These are phyloP conservation scores for Citrullus colocynthis DNA, from an alignment of 306 rosid species.

Conservation along the genomic window DNA sequence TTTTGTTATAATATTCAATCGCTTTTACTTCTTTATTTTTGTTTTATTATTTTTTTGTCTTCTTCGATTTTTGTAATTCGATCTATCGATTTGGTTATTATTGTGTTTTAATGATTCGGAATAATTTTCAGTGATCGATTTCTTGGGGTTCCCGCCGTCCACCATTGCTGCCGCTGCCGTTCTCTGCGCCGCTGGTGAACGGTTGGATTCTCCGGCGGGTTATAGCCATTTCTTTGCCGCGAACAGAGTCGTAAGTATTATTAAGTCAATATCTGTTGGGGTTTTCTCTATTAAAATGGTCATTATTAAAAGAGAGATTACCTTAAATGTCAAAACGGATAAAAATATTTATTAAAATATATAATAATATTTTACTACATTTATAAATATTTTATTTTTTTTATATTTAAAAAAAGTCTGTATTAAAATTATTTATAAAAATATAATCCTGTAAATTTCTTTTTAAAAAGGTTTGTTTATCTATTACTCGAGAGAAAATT, in stretches of 20 bases:
- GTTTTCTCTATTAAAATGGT: no score
- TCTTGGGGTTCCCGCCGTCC: conserved; percentile 51
- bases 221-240: background rate
- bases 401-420: no score
- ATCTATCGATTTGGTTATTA: background rate
- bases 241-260: background rate
- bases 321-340: no score
- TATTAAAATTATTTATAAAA: no score
- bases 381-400: no score
- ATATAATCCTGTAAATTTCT: no score
- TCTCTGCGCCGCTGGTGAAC: conserved; percentile 26
- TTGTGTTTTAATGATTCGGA: background rate
- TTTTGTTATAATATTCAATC: background rate
- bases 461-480: no score
- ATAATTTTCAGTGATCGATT: conserved; percentile 31
- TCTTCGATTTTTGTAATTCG: background rate
- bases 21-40: background rate
- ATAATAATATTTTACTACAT: no score
- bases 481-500: no score
- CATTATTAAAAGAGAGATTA: no score
- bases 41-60: no score
- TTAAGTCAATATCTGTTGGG: background rate
- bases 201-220: background rate
- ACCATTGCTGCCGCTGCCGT: conserved; percentile 59
- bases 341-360: no score